A percentile compares a stretch with the other conserved stretches of the same genome.
phyloP scores from a whole-genome alignment of 2,329 filamentous ascomycete species.

The Ophiostoma perfectum region DNA sequence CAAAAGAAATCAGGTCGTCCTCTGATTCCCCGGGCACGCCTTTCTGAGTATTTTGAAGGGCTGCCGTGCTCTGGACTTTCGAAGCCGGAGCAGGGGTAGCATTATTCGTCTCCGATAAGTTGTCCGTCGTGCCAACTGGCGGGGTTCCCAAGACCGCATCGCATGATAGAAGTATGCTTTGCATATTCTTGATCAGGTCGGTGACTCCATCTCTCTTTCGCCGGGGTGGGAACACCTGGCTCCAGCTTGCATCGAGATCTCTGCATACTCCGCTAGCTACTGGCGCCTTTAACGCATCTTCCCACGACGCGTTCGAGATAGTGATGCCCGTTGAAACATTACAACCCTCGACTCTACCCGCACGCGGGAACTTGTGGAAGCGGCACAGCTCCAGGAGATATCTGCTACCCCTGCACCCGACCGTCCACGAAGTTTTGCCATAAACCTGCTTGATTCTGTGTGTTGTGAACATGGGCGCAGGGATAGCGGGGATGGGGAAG shows the following conservation, averaged over 20 bases:
- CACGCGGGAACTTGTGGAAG: slow-evolving; percentile 33
- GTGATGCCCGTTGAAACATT: slow-evolving; percentile 14
- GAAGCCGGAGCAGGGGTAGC: not conserved
- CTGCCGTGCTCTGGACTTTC: not conserved
- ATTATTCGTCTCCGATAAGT: not conserved
- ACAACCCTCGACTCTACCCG: not conserved
- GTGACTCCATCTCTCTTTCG: slow-evolving; percentile 11
- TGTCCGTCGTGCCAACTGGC: not conserved
- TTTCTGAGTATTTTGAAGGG: not conserved
- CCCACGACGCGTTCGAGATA: slow-evolving; percentile 17
- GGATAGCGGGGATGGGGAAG: slow-evolving; percentile 32
- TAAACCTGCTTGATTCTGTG: slow-evolving; percentile 31
- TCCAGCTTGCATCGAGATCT: slow-evolving; percentile 22
- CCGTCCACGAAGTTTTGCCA: slow-evolving; percentile 35
- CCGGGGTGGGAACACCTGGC: slow-evolving; percentile 19
- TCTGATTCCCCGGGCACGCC: not conserved
- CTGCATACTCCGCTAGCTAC: not conserved
- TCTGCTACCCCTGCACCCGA: slow-evolving; percentile 30
- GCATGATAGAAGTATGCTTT: not conserved
- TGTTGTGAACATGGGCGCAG: slow-evolving; percentile 12
- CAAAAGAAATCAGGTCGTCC: slow-evolving; percentile 17
- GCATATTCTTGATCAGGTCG: slow-evolving; percentile 17
- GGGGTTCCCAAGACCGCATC: not conserved
- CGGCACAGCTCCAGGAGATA: slow-evolving; percentile 36
- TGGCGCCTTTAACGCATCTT: slow-evolving; percentile 15